Conservation (phyloP, 208 protist species). For the Trypanosoma brucei region DNA sequence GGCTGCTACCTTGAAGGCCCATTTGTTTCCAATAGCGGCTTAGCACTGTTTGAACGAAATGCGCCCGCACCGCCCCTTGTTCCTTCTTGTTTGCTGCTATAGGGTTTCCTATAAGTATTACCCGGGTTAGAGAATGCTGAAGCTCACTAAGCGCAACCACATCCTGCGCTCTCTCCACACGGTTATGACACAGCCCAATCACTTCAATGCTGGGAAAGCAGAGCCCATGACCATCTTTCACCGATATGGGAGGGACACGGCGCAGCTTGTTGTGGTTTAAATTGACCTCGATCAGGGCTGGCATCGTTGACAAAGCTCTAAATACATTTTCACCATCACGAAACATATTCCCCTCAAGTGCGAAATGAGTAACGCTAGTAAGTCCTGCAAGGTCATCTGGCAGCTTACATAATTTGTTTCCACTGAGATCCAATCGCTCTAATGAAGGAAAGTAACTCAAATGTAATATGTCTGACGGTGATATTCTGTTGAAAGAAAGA, state of each 20-base stretch:
- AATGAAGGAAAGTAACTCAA: conserved; percentile 64
- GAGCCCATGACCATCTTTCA: conserved; percentile 31
- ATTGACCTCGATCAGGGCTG: conserved; percentile 78
- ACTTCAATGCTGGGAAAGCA: conserved; percentile 73
- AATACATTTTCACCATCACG: conserved; percentile 42
- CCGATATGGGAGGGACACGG: conserved; percentile 47
- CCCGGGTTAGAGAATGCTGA: conserved; percentile 50
- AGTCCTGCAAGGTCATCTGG: conserved; percentile 69
- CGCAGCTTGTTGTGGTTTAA: conserved; percentile 73
- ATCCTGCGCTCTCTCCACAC: conserved; percentile 32
- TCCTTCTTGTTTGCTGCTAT: conserved; percentile 28
- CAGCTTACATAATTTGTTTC: conserved; percentile 63
- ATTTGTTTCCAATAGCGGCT: conserved; percentile 47
- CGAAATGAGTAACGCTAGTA: conserved; percentile 75
- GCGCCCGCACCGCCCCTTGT: conserved; percentile 22
- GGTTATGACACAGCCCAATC: conserved; percentile 61
- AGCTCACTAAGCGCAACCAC: conserved; percentile 55
- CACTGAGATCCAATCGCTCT: conserved; percentile 77
- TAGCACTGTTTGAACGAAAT: conserved; percentile 54
- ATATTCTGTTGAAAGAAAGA: conserved; percentile 82
- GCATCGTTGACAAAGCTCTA: conserved; percentile 72
- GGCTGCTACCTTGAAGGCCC: neutral
- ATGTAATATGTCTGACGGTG: conserved; percentile 41
- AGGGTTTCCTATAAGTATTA: conserved; percentile 65
- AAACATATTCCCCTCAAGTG: conserved; percentile 77